These are phyloP conservation scores for Myxozyma nipponensis DNA, from an alignment of 805 yeast genomes.

Conservation along the genomic window DNA sequence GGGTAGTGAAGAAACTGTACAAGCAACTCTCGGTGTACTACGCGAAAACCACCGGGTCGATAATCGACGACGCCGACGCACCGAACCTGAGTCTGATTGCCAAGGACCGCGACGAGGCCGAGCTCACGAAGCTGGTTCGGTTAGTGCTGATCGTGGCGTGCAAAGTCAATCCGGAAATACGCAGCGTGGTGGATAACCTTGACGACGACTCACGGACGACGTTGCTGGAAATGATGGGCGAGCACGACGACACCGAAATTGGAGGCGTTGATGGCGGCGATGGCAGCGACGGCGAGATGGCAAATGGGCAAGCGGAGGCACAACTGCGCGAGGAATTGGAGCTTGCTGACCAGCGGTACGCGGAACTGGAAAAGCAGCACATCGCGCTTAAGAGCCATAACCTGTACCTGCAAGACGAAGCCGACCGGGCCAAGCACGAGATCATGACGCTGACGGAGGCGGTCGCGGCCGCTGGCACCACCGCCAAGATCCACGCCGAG, in stretches of 20 bases:
- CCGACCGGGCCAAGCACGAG: neutral
- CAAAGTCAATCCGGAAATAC: neutral
- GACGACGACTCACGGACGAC: neutral
- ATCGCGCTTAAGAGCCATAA: conserved; percentile 13
- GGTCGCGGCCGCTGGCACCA: neutral
- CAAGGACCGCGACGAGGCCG: conserved; percentile 14
- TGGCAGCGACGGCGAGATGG: neutral
- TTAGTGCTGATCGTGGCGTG: conserved; percentile 6
- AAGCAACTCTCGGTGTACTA: conserved; percentile 11
- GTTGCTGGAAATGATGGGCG: neutral
- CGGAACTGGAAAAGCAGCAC: conserved; percentile 8
- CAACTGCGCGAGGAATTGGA: neutral
- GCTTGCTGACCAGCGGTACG: neutral
- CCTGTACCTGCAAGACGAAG: neutral
- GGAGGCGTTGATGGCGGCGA: too few species aligned
- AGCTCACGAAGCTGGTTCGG: conserved; percentile 10
- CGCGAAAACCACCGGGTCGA: neutral
- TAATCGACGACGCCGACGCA: conserved; percentile 2
- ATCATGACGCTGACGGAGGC: neutral
- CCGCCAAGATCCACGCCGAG: conserved; percentile 14
- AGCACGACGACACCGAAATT: neutral
- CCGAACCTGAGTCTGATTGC: conserved; percentile 26
- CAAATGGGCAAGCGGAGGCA: neutral
- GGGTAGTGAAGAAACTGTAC: conserved; percentile 12
- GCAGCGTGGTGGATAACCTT: neutral